Conservation (phyloP, 805 yeast genomes). For the Saturnispora hagleri region DNA sequence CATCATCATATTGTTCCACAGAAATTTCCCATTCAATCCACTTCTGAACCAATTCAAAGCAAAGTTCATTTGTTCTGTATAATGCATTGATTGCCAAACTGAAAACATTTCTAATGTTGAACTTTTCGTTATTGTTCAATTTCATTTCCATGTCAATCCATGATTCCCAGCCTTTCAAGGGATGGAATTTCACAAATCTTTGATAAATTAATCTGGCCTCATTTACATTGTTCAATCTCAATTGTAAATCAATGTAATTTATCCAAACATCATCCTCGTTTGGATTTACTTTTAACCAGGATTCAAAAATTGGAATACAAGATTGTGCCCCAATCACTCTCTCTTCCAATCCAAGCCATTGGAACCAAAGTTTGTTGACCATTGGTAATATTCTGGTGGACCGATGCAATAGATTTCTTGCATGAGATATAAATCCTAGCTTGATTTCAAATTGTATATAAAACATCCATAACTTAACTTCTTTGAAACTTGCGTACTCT, state of each 20-base stretch:
- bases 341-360: constrained; percentile 77
- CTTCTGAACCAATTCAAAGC: neutral
- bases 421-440: constrained; percentile 71
- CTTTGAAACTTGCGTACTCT: constrained; percentile 37
- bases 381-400: constrained; percentile 69
- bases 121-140: constrained; percentile 34
- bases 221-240: constrained; percentile 42
- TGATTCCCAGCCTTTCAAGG: constrained; percentile 56
- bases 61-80: constrained; percentile 20
- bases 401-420: constrained; percentile 74
- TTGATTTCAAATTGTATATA: constrained; percentile 74
- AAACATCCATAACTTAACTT: constrained; percentile 78
- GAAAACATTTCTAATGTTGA: constrained; percentile 53
- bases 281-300: constrained; percentile 69
- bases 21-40: constrained; percentile 7
- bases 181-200: constrained; percentile 41
- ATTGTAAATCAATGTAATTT: constrained; percentile 65
- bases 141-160: constrained; percentile 70
- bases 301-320: constrained; percentile 56
- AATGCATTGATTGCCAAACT: constrained; percentile 56
- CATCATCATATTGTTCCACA: neutral
- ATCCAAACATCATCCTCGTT: constrained; percentile 63
- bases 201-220: constrained; percentile 52
- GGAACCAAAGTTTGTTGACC: constrained; percentile 79
- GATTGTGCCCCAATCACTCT: constrained; percentile 53